These are phyloP conservation scores for Huiozyma sinensis DNA, from an alignment of 805 yeast genomes.

Conservation along the genomic window DNA sequence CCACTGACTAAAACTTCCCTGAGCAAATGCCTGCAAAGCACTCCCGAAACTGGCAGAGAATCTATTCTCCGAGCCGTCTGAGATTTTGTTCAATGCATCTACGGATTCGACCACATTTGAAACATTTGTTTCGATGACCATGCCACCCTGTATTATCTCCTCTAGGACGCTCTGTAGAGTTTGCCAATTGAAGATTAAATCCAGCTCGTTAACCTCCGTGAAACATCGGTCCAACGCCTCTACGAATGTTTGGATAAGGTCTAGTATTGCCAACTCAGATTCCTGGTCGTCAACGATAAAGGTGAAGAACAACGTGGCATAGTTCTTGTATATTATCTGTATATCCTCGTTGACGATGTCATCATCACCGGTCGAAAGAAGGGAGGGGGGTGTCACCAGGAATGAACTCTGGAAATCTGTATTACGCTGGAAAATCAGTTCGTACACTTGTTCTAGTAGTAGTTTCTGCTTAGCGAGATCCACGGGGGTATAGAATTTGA, in stretches of 20 bases:
- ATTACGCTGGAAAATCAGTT: conserved; percentile 58
- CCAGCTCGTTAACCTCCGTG: conserved; percentile 88
- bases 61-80: conserved; percentile 16
- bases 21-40: conserved; percentile 26
- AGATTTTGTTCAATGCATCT: conserved; percentile 38
- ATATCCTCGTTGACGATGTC: conserved; percentile 50
- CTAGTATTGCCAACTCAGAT: conserved; percentile 85
- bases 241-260: conserved; percentile 91
- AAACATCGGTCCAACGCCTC: conserved; percentile 90
- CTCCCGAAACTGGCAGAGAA: conserved; percentile 19
- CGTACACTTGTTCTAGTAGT: conserved; percentile 72
- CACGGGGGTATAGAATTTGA: conserved; percentile 87
- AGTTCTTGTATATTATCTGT: conserved; percentile 84
- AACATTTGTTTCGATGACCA: conserved; percentile 92
- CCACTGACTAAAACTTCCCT: conserved; percentile 28
- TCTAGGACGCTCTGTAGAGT: conserved; percentile 82
- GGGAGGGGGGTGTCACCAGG: conserved; percentile 74
- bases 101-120: conserved; percentile 68
- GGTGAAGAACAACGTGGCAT: conserved; percentile 92
- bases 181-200: conserved; percentile 98
- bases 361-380: conserved; percentile 28
- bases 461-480: conserved; percentile 75
- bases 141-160: conserved; percentile 93
- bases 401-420: conserved; percentile 71
- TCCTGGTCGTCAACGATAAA: conserved; percentile 95